Evolutionary conservation across 768 basidiomycete species (phyloP).

Genomic region (Auricularia cornea): DNA sequence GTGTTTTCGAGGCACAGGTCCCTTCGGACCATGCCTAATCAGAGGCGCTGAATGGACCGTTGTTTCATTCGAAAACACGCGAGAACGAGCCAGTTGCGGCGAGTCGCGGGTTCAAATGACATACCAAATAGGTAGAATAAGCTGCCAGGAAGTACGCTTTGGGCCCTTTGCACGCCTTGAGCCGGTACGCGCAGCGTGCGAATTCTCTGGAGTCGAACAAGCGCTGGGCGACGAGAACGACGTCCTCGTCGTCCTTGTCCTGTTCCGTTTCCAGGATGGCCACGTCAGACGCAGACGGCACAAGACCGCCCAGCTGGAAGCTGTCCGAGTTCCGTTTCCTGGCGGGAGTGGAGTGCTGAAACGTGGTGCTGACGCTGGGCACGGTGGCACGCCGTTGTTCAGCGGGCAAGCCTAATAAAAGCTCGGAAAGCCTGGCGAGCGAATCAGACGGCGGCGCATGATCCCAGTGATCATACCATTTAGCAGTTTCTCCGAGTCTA

Average conservation of each 20-base stretch:
- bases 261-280: slow-evolving; percentile 17
- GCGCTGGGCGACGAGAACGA: slow-evolving; percentile 60
- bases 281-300: slow-evolving; percentile 7
- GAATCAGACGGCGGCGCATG: not conserved
- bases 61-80: no score
- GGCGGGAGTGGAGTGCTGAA: slow-evolving; percentile 5
- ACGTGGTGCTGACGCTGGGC: slow-evolving; percentile 3
- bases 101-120: slow-evolving; percentile 20
- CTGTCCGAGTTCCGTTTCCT: slow-evolving; percentile 1
- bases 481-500: slow-evolving; percentile 7
- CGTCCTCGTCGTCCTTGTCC: slow-evolving; percentile 54
- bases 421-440: not conserved
- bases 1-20: no score
- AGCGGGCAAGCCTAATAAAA: not conserved
- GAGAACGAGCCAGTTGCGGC: slow-evolving; percentile 5
- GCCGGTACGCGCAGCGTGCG: slow-evolving; percentile 55
- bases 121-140: slow-evolving; percentile 82
- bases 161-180: slow-evolving; percentile 57
- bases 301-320: slow-evolving; percentile 3
- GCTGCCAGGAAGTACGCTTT: slow-evolving; percentile 69
- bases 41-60: no score
- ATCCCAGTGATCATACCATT: slow-evolving; percentile 7
- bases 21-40: no score
- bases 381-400: slow-evolving; percentile 1
- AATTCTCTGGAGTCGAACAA: slow-evolving; percentile 75